A percentile compares a stretch with the other conserved stretches of the same genome.
Conservation (phyloP, 1,284 basidiomycete species). For the Apiotrichum mycotoxinovorans region DNA sequence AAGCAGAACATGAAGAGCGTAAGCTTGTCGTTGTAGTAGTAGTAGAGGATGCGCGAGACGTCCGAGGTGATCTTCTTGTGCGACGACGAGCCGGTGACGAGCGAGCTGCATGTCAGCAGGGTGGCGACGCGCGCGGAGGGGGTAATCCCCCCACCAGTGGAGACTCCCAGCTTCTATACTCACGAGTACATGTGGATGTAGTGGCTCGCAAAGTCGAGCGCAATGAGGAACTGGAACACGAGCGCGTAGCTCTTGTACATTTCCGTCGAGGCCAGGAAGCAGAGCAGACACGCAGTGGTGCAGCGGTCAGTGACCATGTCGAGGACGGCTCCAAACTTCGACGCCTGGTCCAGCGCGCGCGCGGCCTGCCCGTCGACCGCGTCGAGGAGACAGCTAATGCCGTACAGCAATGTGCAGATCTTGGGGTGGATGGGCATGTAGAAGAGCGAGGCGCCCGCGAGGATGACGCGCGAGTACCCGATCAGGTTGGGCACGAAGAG, state of each 20-base stretch:
- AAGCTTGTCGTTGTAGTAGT: conserved; percentile 86
- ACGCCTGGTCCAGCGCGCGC: conserved; percentile 80
- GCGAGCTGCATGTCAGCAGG: conserved; percentile 60
- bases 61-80: conserved; percentile 90
- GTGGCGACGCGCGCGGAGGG: background rate
- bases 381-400: conserved; percentile 89
- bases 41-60: conserved; percentile 84
- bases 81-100: conserved; percentile 84
- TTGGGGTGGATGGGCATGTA: conserved; percentile 95
- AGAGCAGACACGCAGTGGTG: conserved; percentile 91
- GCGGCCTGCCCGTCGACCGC: conserved; percentile 94
- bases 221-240: conserved; percentile 90
- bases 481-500: conserved; percentile 96
- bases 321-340: conserved; percentile 94
- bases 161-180: too few relatives aligned
- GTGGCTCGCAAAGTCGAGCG: conserved; percentile 95
- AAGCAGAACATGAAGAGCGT: conserved; percentile 92
- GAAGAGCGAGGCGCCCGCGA: conserved; percentile 84
- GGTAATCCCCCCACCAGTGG: background rate
- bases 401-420: conserved; percentile 85
- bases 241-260: conserved; percentile 74
- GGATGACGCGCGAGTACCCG: conserved; percentile 86
- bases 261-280: conserved; percentile 77
- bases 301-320: conserved; percentile 99
- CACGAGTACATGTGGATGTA: conserved; percentile 99